Percentiles rank a stretch among this genome's conserved stretches.
These are phyloP conservation scores for Aethionema arabicum DNA, from an alignment of 345 rosid species.

Conservation along the genomic window DNA sequence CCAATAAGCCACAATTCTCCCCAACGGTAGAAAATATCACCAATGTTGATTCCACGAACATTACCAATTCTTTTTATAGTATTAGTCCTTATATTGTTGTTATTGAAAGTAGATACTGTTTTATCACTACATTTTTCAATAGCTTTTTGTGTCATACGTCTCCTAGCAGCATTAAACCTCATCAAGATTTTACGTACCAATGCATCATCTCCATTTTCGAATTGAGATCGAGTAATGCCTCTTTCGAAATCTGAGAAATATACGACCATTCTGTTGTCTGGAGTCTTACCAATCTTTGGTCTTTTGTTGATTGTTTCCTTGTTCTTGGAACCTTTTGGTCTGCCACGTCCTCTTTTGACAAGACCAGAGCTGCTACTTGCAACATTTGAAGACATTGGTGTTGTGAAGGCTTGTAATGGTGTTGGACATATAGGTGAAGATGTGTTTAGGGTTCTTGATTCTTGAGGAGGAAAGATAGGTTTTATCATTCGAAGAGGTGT, in stretches of 20 bases:
- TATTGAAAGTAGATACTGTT: too few relatives aligned
- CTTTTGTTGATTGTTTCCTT: background rate
- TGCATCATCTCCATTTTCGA: constrained; percentile 47
- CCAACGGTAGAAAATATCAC: constrained; percentile 62
- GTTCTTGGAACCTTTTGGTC: constrained; percentile 14
- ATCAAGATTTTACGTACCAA: constrained; percentile 36
- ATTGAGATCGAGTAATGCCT: constrained; percentile 22
- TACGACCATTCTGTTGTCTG: too few relatives aligned
- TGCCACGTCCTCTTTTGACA: constrained; percentile 16
- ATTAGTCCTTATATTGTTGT: constrained; percentile 41
- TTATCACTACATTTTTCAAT: constrained; percentile 22
- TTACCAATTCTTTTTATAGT: constrained; percentile 50
- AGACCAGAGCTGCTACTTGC: background rate
- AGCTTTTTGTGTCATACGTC: constrained; percentile 49
- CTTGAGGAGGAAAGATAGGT: too few relatives aligned
- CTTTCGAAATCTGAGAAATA: background rate
- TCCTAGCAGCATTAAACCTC: constrained; percentile 47
- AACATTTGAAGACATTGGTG: background rate
- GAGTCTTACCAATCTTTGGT: background rate
- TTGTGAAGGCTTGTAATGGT: background rate
- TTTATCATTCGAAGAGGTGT: too few relatives aligned
- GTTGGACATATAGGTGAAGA: background rate
- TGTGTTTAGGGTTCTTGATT: background rate
- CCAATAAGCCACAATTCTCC: constrained; percentile 62
- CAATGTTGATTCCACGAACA: constrained; percentile 59